phyloP scores from a whole-genome alignment of 1,284 basidiomycete species.

The Psilocybe mexicana region DNA sequence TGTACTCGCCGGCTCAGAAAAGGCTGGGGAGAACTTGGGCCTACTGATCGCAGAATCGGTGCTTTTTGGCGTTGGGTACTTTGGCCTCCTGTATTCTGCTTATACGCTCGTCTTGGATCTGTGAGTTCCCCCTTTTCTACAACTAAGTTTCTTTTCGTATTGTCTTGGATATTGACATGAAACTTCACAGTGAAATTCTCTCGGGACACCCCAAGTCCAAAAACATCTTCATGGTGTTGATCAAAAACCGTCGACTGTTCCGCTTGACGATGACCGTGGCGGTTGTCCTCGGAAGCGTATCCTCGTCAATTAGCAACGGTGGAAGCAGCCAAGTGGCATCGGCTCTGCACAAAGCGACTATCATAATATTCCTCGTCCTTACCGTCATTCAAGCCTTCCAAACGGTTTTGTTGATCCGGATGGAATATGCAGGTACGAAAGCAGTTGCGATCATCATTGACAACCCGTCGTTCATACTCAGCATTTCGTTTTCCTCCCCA shows the following conservation, averaged over 20 bases:
- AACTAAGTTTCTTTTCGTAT: not conserved
- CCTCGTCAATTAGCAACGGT: slow-evolving; percentile 20
- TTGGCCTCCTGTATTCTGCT: slow-evolving; percentile 40
- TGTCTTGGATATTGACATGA: not conserved
- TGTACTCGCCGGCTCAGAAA: slow-evolving; percentile 25
- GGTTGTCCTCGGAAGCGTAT: slow-evolving; percentile 41
- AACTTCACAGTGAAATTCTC: slow-evolving; percentile 4
- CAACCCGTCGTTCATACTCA: too few relatives aligned
- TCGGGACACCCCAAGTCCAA: not conserved
- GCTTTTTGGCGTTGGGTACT: slow-evolving; percentile 40
- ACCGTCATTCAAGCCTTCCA: slow-evolving; percentile 40
- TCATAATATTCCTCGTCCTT: slow-evolving; percentile 46
- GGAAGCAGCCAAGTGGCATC: not conserved
- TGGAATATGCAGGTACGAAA: slow-evolving; percentile 21
- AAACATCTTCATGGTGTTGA: slow-evolving; percentile 8
- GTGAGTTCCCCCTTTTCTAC: slow-evolving; percentile 21
- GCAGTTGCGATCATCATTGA: not conserved
- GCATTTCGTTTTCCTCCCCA: not conserved
- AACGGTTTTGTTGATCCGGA: slow-evolving; percentile 33
- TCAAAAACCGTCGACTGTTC: slow-evolving; percentile 19
- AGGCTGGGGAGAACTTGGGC: slow-evolving; percentile 29
- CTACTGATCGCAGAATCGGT: slow-evolving; percentile 34
- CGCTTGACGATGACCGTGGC: slow-evolving; percentile 10
- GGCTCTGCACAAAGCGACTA: slow-evolving; percentile 25
- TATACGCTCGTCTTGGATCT: slow-evolving; percentile 40